A percentile compares a stretch with the other conserved stretches of the same genome.
Evolutionary conservation across 2,329 filamentous ascomycete genomes (phyloP).

Genomic region (Fusarium fujikuroi): DNA sequence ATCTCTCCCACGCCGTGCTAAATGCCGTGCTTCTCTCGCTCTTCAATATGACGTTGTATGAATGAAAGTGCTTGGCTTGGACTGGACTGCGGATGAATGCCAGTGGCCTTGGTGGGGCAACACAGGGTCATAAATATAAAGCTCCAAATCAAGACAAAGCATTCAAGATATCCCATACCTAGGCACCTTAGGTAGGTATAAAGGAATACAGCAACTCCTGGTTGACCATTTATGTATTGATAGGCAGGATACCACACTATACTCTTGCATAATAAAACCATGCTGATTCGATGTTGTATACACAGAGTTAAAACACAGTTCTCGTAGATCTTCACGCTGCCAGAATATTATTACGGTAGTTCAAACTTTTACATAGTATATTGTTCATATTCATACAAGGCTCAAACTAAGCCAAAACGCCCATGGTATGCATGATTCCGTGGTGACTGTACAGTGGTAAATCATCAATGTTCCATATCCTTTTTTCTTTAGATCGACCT

Average conservation of each 20-base stretch:
- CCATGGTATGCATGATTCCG: slow-evolving; percentile 48
- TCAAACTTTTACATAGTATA: slow-evolving; percentile 7
- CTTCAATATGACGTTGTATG: slow-evolving; percentile 40
- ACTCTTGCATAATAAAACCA: not conserved
- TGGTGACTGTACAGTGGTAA: slow-evolving; percentile 47
- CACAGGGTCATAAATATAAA: slow-evolving; percentile 25
- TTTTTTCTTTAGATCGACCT: slow-evolving; percentile 46
- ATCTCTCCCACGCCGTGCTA: slow-evolving; percentile 32
- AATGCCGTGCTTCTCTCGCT: slow-evolving; percentile 10
- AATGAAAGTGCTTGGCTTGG: slow-evolving; percentile 32
- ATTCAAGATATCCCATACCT: not conserved
- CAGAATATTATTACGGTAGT: not conserved
- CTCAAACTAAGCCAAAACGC: slow-evolving; percentile 48
- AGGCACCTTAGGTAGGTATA: not conserved
- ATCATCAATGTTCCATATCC: slow-evolving; percentile 30
- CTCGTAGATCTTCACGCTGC: not conserved
- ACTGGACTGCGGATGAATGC: slow-evolving; percentile 26
- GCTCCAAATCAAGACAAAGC: slow-evolving; percentile 3
- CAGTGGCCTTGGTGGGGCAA: slow-evolving; percentile 34
- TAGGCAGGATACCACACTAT: not conserved
- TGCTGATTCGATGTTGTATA: not conserved
- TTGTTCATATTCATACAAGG: slow-evolving; percentile 46
- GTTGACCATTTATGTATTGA: not conserved
- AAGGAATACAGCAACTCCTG: not conserved
- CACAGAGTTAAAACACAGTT: not conserved